Conservation (phyloP, 1,139 yeast genomes). For the Spathaspora sp. region DNA sequence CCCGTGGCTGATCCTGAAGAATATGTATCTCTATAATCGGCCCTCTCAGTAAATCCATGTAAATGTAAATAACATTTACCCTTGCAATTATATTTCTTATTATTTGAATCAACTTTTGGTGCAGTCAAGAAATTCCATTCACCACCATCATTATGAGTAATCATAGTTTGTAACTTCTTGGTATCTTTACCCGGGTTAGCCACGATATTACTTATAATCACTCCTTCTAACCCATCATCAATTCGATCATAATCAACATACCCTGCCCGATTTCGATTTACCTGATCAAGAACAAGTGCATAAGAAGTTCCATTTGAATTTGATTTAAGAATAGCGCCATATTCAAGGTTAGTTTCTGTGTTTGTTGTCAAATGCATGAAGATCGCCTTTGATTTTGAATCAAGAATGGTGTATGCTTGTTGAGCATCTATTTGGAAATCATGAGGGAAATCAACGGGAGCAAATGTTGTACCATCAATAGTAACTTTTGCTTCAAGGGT, state of each 20-base stretch:
- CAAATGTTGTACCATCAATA: conserved; percentile 77
- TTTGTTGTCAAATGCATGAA: conserved; percentile 82
- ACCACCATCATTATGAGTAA: conserved; percentile 91
- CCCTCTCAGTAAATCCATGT: conserved; percentile 89
- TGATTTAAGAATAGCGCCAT: conserved; percentile 83
- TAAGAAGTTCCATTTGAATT: conserved; percentile 96
- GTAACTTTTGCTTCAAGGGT: conserved; percentile 71
- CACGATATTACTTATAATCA: conserved; percentile 72
- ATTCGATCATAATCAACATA: conserved; percentile 88
- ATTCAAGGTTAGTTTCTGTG: conserved; percentile 51
- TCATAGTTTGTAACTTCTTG: conserved; percentile 66
- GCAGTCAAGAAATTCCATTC: conserved; percentile 76
- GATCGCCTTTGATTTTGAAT: conserved; percentile 70
- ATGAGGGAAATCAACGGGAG: conserved; percentile 77
- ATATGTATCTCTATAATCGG: conserved; percentile 78
- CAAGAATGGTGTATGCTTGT: conserved; percentile 83
- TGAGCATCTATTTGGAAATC: conserved; percentile 61
- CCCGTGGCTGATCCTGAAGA: conserved; percentile 92
- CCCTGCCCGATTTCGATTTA: conserved; percentile 72
- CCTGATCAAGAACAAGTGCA: conserved; percentile 67
- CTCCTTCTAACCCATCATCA: conserved; percentile 80
- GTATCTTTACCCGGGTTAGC: conserved; percentile 33
- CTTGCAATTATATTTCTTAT: conserved; percentile 54
- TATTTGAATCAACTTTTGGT: conserved; percentile 63
- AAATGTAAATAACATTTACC: conserved; percentile 79